These are phyloP conservation scores for Malassezia sp. DNA, from an alignment of 1,284 basidiomycete species.

Conservation along the genomic window DNA sequence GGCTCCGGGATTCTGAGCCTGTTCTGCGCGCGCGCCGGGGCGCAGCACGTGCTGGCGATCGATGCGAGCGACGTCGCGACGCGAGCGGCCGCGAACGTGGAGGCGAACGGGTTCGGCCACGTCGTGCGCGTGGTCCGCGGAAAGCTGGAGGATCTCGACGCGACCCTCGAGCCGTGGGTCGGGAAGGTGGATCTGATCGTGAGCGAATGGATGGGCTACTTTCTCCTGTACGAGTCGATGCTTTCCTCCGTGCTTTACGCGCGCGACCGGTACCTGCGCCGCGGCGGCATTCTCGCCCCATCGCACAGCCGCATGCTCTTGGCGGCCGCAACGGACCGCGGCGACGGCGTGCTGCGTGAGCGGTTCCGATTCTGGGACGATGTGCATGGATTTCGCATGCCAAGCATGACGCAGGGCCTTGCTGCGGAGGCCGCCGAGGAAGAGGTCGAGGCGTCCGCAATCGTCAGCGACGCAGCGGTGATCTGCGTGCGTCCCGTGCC, in stretches of 20 bases:
- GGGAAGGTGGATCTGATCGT: conserved; percentile 78
- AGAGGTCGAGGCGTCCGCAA: conserved; percentile 20
- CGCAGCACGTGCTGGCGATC: conserved; percentile 82
- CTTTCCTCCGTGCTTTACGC: conserved; percentile 83
- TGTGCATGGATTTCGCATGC: conserved; percentile 59
- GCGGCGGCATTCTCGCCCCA: conserved; percentile 71
- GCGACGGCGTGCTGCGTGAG: conserved; percentile 60
- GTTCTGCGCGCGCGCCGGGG: conserved; percentile 81
- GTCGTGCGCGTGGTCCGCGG: conserved; percentile 69
- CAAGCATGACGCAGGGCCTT: conserved; percentile 34
- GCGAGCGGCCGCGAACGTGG: conserved; percentile 70
- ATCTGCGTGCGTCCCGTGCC: too few relatives aligned
- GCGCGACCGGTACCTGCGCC: conserved; percentile 68
- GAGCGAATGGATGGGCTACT: conserved; percentile 80
- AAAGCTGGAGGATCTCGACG: conserved; percentile 71
- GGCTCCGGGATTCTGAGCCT: conserved; percentile 64
- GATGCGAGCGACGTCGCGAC: conserved; percentile 78
- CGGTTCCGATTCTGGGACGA: conserved; percentile 78
- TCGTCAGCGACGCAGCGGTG: conserved; percentile 21
- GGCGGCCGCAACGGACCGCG: conserved; percentile 61
- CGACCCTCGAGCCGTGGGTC: conserved; percentile 57
- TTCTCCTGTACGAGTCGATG: conserved; percentile 81
- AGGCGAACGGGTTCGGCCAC: conserved; percentile 63
- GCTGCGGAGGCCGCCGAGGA: conserved; percentile 40
- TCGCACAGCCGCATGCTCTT: conserved; percentile 79